A percentile compares a stretch with the other conserved stretches of the same genome.
Evolutionary conservation across 2,329 filamentous ascomycete species (phyloP).

Genomic region (Colletotrichum tropicale): DNA sequence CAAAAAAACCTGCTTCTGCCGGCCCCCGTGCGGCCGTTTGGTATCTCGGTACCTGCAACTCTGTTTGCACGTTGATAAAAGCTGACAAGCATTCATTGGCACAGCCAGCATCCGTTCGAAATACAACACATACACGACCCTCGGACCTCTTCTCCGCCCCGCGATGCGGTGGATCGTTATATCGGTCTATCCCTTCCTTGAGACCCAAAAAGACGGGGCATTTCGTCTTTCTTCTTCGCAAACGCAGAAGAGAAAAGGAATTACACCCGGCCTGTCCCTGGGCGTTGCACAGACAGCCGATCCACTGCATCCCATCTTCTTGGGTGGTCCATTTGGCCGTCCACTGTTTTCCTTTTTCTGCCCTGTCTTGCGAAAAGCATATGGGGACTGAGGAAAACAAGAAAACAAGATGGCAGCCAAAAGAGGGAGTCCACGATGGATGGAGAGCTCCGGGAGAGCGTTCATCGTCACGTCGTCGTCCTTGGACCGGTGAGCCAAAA

Average conservation of each 20-base stretch:
- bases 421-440: not conserved
- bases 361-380: not conserved
- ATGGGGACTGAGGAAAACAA: not conserved
- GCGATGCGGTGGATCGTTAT: slow-evolving; percentile 3
- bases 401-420: not conserved
- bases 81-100: not conserved
- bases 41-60: not conserved
- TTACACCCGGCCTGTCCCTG: not conserved
- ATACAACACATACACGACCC: not conserved
- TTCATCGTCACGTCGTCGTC: not conserved
- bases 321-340: not conserved
- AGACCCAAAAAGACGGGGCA: not conserved
- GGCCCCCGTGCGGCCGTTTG: slow-evolving; percentile 9
- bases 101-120: not conserved
- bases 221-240: not conserved
- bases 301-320: not conserved
- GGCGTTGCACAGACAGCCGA: slow-evolving; percentile 6
- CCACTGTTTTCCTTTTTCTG: not conserved
- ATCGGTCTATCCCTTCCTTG: not conserved
- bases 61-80: not conserved
- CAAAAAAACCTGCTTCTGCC: not conserved
- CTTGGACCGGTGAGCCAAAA: not conserved
- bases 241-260: slow-evolving; percentile 4
- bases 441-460: not conserved
- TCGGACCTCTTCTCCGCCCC: not conserved